Conservation (phyloP, 768 basidiomycete species). For the Trametes maxima region DNA sequence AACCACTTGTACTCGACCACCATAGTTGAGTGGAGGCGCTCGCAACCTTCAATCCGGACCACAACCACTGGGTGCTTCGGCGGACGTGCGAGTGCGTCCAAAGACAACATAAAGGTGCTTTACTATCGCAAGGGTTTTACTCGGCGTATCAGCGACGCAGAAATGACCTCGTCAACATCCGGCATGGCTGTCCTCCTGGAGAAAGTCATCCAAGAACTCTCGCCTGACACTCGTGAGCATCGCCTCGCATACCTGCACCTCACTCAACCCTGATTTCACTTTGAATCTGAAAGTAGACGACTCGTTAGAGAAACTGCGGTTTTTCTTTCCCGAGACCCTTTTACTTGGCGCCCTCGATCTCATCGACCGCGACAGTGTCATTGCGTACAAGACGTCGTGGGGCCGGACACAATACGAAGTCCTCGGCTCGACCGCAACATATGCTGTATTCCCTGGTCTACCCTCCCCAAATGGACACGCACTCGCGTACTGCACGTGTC, state of each 20-base stretch:
- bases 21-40: not conserved
- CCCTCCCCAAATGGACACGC: constrained; percentile 28
- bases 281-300: constrained; percentile 45
- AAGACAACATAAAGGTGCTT: too few relatives aligned
- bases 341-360: constrained; percentile 75
- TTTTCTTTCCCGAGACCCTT: constrained; percentile 62
- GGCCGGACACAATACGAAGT: constrained; percentile 67
- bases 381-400: constrained; percentile 60
- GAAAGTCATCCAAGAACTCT: not conserved
- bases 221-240: constrained; percentile 1
- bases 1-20: not conserved
- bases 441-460: constrained; percentile 52
- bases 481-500: constrained; percentile 69
- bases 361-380: constrained; percentile 70
- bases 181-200: not conserved
- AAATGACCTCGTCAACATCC: not conserved
- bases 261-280: not conserved
- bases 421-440: constrained; percentile 62
- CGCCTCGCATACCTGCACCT: not conserved
- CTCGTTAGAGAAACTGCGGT: constrained; percentile 53
- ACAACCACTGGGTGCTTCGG: too few relatives aligned
- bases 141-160: too few relatives aligned
- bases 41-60: too few relatives aligned
- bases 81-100: not conserved
- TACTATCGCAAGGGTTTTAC: too few relatives aligned